Evolutionary conservation across 2,329 filamentous ascomycete genomes (phyloP).

Genomic region (Aspergillus luchuensis): DNA sequence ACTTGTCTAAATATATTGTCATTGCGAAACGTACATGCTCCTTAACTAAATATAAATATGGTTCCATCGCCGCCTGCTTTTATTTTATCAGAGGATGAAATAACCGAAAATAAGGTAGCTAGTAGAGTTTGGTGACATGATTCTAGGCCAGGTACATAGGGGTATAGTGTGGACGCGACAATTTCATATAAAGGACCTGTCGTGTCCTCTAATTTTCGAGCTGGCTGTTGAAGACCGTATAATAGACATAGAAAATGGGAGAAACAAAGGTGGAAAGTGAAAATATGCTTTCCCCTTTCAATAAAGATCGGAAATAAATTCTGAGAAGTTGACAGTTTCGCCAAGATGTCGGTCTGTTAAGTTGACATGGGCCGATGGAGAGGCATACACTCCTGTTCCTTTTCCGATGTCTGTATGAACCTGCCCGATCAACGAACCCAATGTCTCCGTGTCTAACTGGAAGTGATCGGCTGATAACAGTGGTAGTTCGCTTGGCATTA

Average conservation of each 20-base stretch:
- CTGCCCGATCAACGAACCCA: slow-evolving; percentile 22
- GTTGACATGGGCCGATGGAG: slow-evolving; percentile 5
- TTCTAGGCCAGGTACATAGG: too few relatives aligned
- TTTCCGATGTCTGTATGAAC: slow-evolving; percentile 15
- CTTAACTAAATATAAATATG: too few relatives aligned
- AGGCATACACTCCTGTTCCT: slow-evolving; percentile 5
- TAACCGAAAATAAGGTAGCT: too few relatives aligned
- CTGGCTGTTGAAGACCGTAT: neutral
- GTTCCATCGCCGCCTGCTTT: too few relatives aligned
- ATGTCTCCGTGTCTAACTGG: slow-evolving; percentile 19
- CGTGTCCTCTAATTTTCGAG: neutral
- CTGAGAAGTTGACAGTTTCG: slow-evolving; percentile 24
- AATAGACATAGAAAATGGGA: neutral
- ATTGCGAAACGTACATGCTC: too few relatives aligned
- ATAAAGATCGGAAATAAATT: slow-evolving; percentile 23
- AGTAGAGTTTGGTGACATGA: too few relatives aligned
- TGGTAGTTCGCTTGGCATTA: neutral
- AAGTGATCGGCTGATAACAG: slow-evolving; percentile 5
- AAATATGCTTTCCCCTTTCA: neutral
- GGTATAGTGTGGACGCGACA: too few relatives aligned
- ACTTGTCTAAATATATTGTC: too few relatives aligned
- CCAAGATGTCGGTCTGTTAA: slow-evolving; percentile 10
- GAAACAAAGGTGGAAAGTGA: neutral
- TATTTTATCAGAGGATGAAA: too few relatives aligned
- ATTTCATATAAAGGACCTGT: too few relatives aligned